A percentile compares a stretch with the other conserved stretches of the same genome.
These are phyloP conservation scores for Entophlyctis helioformis DNA, from an alignment of 192 early-diverging fungal genomes.

Conservation along the genomic window DNA sequence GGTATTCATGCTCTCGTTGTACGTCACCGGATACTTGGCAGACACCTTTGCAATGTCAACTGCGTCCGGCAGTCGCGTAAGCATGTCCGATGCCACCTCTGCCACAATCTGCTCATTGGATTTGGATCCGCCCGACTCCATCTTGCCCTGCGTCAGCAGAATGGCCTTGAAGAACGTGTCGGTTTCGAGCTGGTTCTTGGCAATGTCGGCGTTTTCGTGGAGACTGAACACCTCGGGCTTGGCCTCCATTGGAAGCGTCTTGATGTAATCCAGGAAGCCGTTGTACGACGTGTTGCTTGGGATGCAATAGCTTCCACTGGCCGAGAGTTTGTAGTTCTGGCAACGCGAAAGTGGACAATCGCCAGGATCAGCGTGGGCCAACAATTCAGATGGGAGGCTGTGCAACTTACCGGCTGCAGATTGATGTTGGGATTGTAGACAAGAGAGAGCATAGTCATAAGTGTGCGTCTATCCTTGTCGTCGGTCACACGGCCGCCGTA, in stretches of 20 bases:
- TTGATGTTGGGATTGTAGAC: conserved; percentile 36
- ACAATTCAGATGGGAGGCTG: too few relatives aligned
- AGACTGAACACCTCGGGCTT: conserved; percentile 47
- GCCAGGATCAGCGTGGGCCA: too few relatives aligned
- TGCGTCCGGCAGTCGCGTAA: conserved; percentile 27
- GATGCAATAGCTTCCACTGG: conserved; percentile 33
- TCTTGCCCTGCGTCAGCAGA: conserved; percentile 31
- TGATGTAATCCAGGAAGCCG: conserved; percentile 34
- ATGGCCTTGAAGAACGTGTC: conserved; percentile 43
- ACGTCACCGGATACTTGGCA: conserved; percentile 43
- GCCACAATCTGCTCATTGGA: conserved; percentile 41
- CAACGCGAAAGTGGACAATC: too few relatives aligned
- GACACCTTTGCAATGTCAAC: conserved; percentile 30
- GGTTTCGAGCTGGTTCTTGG: conserved; percentile 46
- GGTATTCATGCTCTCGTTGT: conserved; percentile 52
- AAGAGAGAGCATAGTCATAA: conserved; percentile 29
- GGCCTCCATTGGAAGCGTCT: conserved; percentile 38
- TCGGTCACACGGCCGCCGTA: conserved; percentile 51
- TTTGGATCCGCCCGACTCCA: conserved; percentile 25
- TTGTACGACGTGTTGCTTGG: conserved; percentile 25
- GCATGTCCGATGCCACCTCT: conserved; percentile 45
- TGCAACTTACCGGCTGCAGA: too few relatives aligned
- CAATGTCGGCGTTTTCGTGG: conserved; percentile 54
- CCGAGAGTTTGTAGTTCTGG: conserved; percentile 27
- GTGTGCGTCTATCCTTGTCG: conserved; percentile 43